Evolutionary conservation across 2,329 filamentous ascomycete species (phyloP), one percentile per base, ranked within the genome.

Genomic region (Pyrenophora seminiperda): DNA sequence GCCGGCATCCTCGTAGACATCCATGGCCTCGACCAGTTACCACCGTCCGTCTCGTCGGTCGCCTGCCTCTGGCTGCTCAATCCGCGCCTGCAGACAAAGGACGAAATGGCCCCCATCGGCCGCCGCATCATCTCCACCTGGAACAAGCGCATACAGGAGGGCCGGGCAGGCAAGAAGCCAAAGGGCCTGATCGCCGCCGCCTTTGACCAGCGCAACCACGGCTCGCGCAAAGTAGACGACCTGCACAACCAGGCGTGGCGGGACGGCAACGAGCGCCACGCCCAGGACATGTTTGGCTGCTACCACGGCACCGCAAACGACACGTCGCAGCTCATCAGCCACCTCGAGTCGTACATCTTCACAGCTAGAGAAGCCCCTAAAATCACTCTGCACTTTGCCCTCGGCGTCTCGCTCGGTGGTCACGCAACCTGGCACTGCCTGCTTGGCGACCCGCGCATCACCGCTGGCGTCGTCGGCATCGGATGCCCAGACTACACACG

Each of bases 121-220:
- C 76, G 80, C n/a, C 81, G 83, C 5, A 79, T 84, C 10, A 80
- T 97, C 41, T 73, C 77, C n/a, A 81, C 84, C 7, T 95, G 87
- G 84, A 86, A 89, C 63, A 66, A 73, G 43, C 73, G 67, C 56
- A 71, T 67, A 40, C 61, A 64, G 47, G 59, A 71, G 11, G 63
- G 66, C 24, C 56, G 62, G 27, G 61, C 54, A 40, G 67, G 56
- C 42, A 61, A 66, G 29, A 47, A 37, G 17, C 56, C 62, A 22
- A 76, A 78, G 51, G 89, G 88, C 0, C 74, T 97, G 32, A 86
- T 97, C 41, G 91, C 90, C 2, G 83, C 92, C 10, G 83, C 88
- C 2, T 96, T 96, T 72, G 94, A 97, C 75, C 91, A 96, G 77
- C 83, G 93, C 37, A 97, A 97, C 72, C 94, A 97, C 74, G 94